phyloP scores from a whole-genome alignment of 78 protist species.

The Monosiga brevicollis region DNA sequence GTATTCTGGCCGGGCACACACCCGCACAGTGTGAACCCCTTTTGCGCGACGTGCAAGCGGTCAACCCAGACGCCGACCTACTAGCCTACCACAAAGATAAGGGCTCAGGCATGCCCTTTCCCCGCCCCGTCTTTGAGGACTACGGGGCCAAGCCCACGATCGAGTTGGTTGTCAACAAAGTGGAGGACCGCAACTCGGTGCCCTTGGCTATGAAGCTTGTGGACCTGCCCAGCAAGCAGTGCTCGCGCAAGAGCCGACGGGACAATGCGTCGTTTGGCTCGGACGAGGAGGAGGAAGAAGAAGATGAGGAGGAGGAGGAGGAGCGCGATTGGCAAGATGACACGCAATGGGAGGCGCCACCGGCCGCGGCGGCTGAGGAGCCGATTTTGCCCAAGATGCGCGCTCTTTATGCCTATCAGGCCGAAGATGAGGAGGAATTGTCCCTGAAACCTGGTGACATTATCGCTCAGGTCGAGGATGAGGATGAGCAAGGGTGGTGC shows the following conservation, averaged over 20 bases:
- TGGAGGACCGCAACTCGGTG: no score
- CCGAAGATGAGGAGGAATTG: not conserved
- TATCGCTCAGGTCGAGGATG: not conserved
- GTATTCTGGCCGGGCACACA: not conserved
- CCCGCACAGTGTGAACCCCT: not conserved
- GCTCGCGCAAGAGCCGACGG: not conserved
- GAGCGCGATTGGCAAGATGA: not conserved
- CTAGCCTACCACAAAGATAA: not conserved
- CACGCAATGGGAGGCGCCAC: not conserved
- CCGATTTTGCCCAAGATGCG: no score
- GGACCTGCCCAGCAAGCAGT: not conserved
- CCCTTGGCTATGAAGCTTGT: not conserved
- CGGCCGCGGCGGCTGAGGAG: not conserved
- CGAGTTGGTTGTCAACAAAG: not conserved
- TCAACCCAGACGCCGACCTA: not conserved
- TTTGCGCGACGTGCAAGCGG: not conserved
- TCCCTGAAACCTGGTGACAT: not conserved
- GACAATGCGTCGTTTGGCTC: not conserved
- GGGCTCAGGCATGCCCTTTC: not conserved
- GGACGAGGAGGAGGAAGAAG: not conserved
- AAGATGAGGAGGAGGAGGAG: not conserved
- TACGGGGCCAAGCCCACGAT: not conserved
- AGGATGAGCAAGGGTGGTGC: not conserved
- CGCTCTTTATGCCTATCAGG: not conserved
- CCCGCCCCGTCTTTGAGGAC: not conserved